Percentiles rank a stretch among this genome's conserved stretches.
Evolutionary conservation across 106 monocot genomes (phyloP).

Genomic region (Allium sativum): DNA sequence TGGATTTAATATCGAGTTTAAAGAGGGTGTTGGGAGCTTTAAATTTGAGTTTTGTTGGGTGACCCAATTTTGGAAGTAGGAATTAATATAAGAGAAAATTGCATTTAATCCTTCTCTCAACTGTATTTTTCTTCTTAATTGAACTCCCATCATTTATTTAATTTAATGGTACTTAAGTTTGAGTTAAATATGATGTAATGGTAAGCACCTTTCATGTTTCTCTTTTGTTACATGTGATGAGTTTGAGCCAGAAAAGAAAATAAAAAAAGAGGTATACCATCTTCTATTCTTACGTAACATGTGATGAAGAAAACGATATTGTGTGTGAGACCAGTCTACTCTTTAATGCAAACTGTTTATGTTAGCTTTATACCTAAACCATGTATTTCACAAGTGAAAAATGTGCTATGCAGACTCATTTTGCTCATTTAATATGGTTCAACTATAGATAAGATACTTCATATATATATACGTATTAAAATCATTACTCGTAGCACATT

Average conservation of each 20-base stretch:
- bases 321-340: background rate
- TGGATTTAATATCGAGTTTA: slow-evolving; percentile 27
- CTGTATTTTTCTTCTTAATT: slow-evolving; percentile 11
- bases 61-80: slow-evolving; percentile 42
- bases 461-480: too few species aligned
- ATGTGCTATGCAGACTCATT: too few species aligned
- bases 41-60: slow-evolving; percentile 29
- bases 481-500: too few species aligned
- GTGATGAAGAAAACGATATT: slow-evolving; percentile 7
- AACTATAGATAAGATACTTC: too few species aligned
- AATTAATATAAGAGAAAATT: slow-evolving; percentile 26
- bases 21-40: slow-evolving; percentile 56
- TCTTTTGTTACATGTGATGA: background rate
- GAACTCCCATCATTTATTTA: background rate
- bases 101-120: slow-evolving; percentile 45
- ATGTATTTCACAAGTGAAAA: too few species aligned
- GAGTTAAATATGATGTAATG: background rate
- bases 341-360: background rate
- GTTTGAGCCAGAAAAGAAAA: background rate
- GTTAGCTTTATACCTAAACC: too few species aligned
- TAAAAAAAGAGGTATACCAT: background rate
- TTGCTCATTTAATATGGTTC: too few species aligned
- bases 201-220: background rate
- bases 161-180: too few species aligned
- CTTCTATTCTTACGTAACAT: slow-evolving; percentile 5